A percentile compares a stretch with the other conserved stretches of the same genome.
Conservation (phyloP, 2,329 filamentous ascomycete genomes). For the Metarhizium sp. region DNA sequence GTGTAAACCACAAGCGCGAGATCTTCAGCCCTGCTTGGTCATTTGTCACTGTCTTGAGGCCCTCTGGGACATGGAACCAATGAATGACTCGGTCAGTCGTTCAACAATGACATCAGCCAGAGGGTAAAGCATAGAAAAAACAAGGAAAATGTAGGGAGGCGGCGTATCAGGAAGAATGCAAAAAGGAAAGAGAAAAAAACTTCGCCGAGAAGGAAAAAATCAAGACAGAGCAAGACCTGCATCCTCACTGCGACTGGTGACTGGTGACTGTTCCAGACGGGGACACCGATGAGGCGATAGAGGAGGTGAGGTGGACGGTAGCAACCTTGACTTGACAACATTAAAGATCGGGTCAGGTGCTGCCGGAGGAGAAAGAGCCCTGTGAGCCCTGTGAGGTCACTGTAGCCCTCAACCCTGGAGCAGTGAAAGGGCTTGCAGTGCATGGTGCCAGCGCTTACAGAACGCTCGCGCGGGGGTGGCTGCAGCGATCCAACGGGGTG, state of each 20-base stretch:
- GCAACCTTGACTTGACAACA: too few relatives aligned
- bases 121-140: background rate
- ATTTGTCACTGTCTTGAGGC: background rate
- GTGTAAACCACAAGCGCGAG: background rate
- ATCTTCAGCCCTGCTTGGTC: background rate
- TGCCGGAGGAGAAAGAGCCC: too few relatives aligned
- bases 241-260: background rate
- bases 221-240: background rate
- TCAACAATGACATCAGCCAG: slow-evolving; percentile 1
- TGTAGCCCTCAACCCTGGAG: background rate
- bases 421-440: too few relatives aligned
- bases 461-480: background rate
- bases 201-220: too few relatives aligned
- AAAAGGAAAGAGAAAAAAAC: background rate
- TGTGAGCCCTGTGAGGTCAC: background rate
- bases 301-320: background rate
- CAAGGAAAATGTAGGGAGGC: background rate
- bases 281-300: slow-evolving; percentile 1
- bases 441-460: background rate
- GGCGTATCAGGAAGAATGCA: background rate
- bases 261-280: background rate
- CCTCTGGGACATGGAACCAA: background rate
- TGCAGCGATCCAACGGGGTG: background rate
- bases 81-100: background rate
- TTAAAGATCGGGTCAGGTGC: too few relatives aligned